Percentiles rank a stretch among this genome's conserved stretches.
phyloP scores from a whole-genome alignment of 2,329 filamentous ascomycete species.

The Teratosphaeria zuluensis region DNA sequence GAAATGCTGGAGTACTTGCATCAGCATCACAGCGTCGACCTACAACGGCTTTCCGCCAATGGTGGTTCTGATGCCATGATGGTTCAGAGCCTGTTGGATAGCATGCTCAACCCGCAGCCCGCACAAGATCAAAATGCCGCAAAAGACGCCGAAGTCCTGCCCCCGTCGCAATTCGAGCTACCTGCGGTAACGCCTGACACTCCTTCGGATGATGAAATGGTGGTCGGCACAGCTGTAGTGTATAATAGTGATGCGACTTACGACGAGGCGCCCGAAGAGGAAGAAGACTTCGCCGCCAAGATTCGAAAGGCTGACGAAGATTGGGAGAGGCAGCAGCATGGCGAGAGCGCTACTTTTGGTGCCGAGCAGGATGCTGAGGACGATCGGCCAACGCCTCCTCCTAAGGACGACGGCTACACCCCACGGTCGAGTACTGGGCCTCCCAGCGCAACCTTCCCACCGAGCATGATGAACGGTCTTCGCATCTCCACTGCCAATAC shows the following conservation, averaged over 20 bases:
- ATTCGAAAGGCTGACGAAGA: slow-evolving; percentile 23
- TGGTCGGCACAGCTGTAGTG: slow-evolving; percentile 22
- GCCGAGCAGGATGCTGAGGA: slow-evolving; percentile 13
- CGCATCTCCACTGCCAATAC: slow-evolving; percentile 18
- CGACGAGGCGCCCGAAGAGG: slow-evolving; percentile 9
- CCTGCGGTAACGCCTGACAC: slow-evolving; percentile 25
- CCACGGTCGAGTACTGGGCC: slow-evolving; percentile 22
- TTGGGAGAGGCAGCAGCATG: slow-evolving; percentile 22
- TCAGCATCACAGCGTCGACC: slow-evolving; percentile 20
- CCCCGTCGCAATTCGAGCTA: slow-evolving; percentile 17
- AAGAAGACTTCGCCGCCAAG: slow-evolving; percentile 22
- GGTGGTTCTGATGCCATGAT: slow-evolving; percentile 26
- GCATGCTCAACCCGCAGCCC: slow-evolving; percentile 14
- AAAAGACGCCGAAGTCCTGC: slow-evolving; percentile 8
- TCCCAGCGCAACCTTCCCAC: slow-evolving; percentile 14
- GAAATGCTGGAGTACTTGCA: slow-evolving; percentile 25
- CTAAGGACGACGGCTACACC: slow-evolving; percentile 33
- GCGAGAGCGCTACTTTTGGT: slow-evolving; percentile 11
- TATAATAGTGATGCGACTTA: slow-evolving; percentile 14
- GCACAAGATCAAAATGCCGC: slow-evolving; percentile 2
- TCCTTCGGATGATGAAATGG: slow-evolving; percentile 17
- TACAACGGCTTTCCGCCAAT: slow-evolving; percentile 23
- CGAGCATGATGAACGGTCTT: slow-evolving; percentile 12
- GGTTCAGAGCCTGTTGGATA: slow-evolving; percentile 26
- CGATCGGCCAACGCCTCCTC: slow-evolving; percentile 28